Conservation (phyloP, 2,329 filamentous ascomycete species). For the Plectosphaerella cucumerina region DNA sequence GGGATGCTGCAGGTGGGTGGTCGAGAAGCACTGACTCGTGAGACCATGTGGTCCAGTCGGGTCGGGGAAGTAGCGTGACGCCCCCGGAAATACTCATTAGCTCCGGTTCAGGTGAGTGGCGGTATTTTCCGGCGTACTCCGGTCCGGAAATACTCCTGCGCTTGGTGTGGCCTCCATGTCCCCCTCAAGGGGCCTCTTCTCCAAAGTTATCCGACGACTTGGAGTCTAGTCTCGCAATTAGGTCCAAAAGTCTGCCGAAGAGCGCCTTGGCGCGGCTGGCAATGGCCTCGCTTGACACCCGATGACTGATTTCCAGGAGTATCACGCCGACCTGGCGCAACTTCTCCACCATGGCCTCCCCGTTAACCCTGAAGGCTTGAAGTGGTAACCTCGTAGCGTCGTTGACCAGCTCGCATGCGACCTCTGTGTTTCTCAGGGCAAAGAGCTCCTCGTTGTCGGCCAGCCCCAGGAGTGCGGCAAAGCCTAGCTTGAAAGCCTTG, state of each 20-base stretch:
- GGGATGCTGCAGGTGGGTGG: too few species aligned
- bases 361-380: constrained; percentile 34
- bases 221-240: constrained; percentile 35
- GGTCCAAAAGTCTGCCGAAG: constrained; percentile 33
- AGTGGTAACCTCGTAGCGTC: constrained; percentile 36
- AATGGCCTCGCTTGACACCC: constrained; percentile 29
- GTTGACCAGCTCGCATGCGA: constrained; percentile 36
- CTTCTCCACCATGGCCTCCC: constrained; percentile 35
- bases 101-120: too few species aligned
- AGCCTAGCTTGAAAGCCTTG: not conserved
- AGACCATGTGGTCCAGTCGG: too few species aligned
- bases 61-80: too few species aligned
- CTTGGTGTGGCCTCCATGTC: too few species aligned
- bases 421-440: constrained; percentile 30
- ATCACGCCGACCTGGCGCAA: constrained; percentile 33
- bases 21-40: too few species aligned
- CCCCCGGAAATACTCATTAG: too few species aligned
- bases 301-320: constrained; percentile 32
- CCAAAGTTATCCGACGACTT: constrained; percentile 36
- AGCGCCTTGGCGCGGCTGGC: constrained; percentile 31
- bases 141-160: too few species aligned
- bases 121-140: too few species aligned
- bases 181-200: not conserved
- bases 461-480: constrained; percentile 2
- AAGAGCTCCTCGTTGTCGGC: constrained; percentile 4